phyloP scores from a whole-genome alignment of 2,329 filamentous ascomycete species.

The Chaetomium strumarium region DNA sequence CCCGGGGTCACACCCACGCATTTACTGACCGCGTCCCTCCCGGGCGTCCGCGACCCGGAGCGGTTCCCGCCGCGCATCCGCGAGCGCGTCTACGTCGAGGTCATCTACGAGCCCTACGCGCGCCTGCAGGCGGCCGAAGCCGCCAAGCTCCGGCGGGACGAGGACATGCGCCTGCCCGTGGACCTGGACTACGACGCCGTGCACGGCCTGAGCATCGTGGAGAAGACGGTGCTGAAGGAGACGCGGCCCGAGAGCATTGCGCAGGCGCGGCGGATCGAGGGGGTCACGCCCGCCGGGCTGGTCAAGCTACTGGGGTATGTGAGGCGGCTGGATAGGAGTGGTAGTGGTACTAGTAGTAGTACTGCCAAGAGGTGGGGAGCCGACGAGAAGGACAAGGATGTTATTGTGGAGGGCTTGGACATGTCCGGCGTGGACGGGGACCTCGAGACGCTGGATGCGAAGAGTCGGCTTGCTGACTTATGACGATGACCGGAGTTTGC shows the following conservation, averaged over 20 bases:
- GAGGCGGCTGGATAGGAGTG: not conserved
- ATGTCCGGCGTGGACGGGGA: slow-evolving; percentile 23
- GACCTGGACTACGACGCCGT: slow-evolving; percentile 73
- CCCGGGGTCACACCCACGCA: not conserved
- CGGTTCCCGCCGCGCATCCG: slow-evolving; percentile 56
- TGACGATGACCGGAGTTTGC: slow-evolving; percentile 11
- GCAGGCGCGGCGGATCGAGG: slow-evolving; percentile 83
- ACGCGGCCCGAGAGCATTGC: slow-evolving; percentile 79
- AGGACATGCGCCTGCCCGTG: slow-evolving; percentile 62
- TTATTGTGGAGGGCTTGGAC: slow-evolving; percentile 16
- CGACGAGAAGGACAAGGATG: not conserved
- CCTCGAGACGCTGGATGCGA: slow-evolving; percentile 36
- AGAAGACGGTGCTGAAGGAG: slow-evolving; percentile 62
- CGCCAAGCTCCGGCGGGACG: slow-evolving; percentile 66
- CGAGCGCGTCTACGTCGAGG: slow-evolving; percentile 71
- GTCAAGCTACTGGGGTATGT: slow-evolving; percentile 59
- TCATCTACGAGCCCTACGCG: slow-evolving; percentile 81
- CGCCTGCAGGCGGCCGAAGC: slow-evolving; percentile 63
- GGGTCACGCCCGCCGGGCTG: slow-evolving; percentile 58
- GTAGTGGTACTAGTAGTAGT: not conserved
- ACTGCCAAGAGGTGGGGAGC: not conserved
- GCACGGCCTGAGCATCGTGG: slow-evolving; percentile 70
- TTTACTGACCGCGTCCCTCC: slow-evolving; percentile 4
- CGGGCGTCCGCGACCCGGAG: not conserved
- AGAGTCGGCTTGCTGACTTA: slow-evolving; percentile 35